Conservation (phyloP, 2,329 filamentous ascomycete genomes). For the Clarireedia paspali region DNA sequence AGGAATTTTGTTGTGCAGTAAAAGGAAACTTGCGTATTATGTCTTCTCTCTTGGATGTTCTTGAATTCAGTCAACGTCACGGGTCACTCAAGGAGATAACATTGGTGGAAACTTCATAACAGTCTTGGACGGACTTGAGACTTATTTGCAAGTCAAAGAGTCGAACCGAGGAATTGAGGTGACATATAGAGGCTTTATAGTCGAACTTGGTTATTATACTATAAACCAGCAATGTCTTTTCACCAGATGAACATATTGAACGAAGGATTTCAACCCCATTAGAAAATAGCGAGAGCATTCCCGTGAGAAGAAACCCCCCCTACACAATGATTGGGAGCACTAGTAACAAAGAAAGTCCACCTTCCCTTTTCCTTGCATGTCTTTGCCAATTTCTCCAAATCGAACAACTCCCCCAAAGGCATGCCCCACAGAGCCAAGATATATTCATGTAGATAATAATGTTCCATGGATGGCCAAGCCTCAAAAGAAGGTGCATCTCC, state of each 20-base stretch:
- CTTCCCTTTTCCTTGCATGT: constrained; percentile 25
- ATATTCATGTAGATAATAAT: constrained; percentile 27
- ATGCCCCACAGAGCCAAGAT: constrained; percentile 29
- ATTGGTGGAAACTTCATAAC: too few relatives aligned
- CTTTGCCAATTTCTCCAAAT: constrained; percentile 27
- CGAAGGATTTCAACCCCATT: not conserved
- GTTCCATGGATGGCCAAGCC: constrained; percentile 25
- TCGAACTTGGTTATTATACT: too few relatives aligned
- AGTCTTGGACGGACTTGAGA: too few relatives aligned
- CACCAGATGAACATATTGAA: not conserved
- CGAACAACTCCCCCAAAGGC: constrained; percentile 29
- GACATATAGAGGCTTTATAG: too few relatives aligned
- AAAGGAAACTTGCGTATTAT: too few relatives aligned
- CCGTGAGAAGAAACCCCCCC: constrained; percentile 42
- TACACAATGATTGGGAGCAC: constrained; percentile 33
- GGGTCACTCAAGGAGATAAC: too few relatives aligned
- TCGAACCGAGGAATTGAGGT: too few relatives aligned
- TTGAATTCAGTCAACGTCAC: too few relatives aligned
- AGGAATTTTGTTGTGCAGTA: too few relatives aligned
- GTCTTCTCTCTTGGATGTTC: too few relatives aligned
- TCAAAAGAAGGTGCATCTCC: constrained; percentile 39
- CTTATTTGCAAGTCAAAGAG: too few relatives aligned
- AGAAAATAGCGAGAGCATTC: constrained; percentile 39
- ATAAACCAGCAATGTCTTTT: not conserved
- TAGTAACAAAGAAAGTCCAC: constrained; percentile 29